Conservation (phyloP, 768 basidiomycete species). For the Tricholoma bakamatsutake region DNA sequence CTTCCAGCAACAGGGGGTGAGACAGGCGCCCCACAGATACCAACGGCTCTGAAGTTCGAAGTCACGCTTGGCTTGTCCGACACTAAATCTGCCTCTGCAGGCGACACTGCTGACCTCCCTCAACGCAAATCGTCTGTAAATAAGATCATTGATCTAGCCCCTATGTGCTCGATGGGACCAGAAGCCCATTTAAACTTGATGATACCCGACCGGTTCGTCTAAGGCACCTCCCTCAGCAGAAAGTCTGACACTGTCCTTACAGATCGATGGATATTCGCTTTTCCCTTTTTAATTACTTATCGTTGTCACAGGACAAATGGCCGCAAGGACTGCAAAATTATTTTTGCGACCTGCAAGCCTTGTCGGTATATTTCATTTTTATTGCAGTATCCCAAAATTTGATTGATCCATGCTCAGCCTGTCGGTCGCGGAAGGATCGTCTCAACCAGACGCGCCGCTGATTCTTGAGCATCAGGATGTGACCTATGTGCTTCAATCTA, state of each 20-base stretch:
- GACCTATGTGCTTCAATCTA: slow-evolving; percentile 42
- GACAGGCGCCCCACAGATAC: neutral
- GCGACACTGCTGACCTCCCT: neutral
- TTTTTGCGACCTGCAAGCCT: slow-evolving; percentile 29
- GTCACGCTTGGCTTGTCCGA: slow-evolving; percentile 21
- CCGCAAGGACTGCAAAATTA: slow-evolving; percentile 41
- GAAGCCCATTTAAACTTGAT: slow-evolving; percentile 41
- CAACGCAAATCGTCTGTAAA: neutral
- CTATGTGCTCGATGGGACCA: slow-evolving; percentile 28
- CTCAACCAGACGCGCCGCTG: slow-evolving; percentile 45
- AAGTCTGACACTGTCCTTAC: neutral
- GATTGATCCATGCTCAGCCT: slow-evolving; percentile 25
- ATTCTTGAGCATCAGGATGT: slow-evolving; percentile 28
- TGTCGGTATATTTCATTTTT: slow-evolving; percentile 29
- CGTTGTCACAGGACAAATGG: slow-evolving; percentile 23
- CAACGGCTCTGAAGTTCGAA: slow-evolving; percentile 32
- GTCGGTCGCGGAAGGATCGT: slow-evolving; percentile 16
- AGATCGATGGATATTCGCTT: slow-evolving; percentile 59
- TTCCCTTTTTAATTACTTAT: slow-evolving; percentile 28
- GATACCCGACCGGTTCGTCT: slow-evolving; percentile 51
- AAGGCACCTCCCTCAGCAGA: neutral
- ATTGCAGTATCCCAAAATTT: neutral
- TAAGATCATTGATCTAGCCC: slow-evolving; percentile 7
- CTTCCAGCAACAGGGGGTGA: slow-evolving; percentile 12
- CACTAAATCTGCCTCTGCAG: neutral